Base-by-base conservation (phyloP, 345 rosid species). In the Mercurialis annua region DNA sequence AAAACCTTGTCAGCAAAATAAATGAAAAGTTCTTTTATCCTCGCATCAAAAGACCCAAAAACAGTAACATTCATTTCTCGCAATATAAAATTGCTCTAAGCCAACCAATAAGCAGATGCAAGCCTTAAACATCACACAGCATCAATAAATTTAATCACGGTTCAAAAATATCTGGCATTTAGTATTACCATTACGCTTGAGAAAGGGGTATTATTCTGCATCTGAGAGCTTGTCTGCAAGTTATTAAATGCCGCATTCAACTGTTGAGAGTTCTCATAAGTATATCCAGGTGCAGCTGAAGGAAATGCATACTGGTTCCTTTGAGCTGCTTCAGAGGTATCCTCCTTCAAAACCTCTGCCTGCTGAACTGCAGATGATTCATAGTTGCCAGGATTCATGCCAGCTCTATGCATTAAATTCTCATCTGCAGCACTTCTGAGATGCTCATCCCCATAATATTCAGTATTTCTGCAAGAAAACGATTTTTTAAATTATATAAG, bases 171-270 rank as follows among this genome's bases (percentile, higher is more conserved):
- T 20, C 49, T 31, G 20, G 26, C 10, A 46, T 59, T 20, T 69
- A 58, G 48, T 48, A 69, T 79, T 86, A 94, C 99, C 99, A 85
- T 86, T 70, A 87, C 87, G 77, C 76, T 85, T 51, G 98, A 76
- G 74, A 91, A 89, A 65, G 75, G 78, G 69, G 80, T 73, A 21
- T 84, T 88, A 76, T 82, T 85, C 79, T 84, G 97, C 74, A 86
- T 68, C 72, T 86, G 95, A 12, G 87, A 77, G 81, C 80, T 83
- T 74, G 95, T 72, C 71, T 83, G 90, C 18, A 76, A 63, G 20
- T 87, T 83, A 64, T 72, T 71, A 73, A 85, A 91, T 59, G 85
- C 74, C 64, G 82, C 73, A 77, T 81, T 81, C 70, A 91, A 70
- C 77, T 83, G 87, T 72, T 91, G 89, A 36, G 80, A 46, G 50